Percentiles rank a stretch among this genome's conserved stretches.
These are phyloP conservation scores for Boletus sp. DNA, from an alignment of 768 basidiomycete species.

Conservation along the genomic window DNA sequence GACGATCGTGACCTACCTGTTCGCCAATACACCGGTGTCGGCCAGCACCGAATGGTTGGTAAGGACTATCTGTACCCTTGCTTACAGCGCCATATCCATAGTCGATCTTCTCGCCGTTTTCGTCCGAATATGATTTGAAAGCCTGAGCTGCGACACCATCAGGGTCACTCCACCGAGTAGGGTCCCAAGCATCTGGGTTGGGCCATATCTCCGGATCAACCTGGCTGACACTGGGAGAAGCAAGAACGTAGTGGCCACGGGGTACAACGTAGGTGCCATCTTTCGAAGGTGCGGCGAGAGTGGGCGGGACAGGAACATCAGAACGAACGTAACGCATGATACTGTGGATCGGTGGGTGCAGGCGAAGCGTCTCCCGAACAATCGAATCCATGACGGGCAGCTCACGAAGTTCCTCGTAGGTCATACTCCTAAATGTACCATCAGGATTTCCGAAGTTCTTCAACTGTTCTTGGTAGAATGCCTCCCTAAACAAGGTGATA, in stretches of 20 bases:
- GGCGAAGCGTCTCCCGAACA: constrained; percentile 90
- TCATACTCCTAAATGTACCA: constrained; percentile 75
- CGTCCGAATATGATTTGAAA: constrained; percentile 70
- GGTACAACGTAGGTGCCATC: constrained; percentile 81
- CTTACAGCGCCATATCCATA: constrained; percentile 94
- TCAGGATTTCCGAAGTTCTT: constrained; percentile 75
- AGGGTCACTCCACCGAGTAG: constrained; percentile 81
- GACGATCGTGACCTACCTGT: constrained; percentile 46
- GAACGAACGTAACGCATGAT: constrained; percentile 91
- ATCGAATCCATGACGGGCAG: constrained; percentile 84
- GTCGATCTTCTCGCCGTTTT: constrained; percentile 86
- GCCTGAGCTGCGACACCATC: constrained; percentile 81
- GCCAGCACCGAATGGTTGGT: constrained; percentile 97
- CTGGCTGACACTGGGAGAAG: constrained; percentile 85
- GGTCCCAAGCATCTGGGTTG: constrained; percentile 70
- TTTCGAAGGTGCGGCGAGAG: constrained; percentile 75
- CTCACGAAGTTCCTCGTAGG: constrained; percentile 81
- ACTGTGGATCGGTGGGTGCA: constrained; percentile 95
- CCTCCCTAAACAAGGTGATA: constrained; percentile 50
- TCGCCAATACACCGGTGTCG: constrained; percentile 95
- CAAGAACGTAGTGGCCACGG: constrained; percentile 85
- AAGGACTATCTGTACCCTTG: constrained; percentile 94
- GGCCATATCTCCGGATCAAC: constrained; percentile 85
- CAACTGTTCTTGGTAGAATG: constrained; percentile 88
- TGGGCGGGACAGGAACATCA: constrained; percentile 77